Evolutionary conservation across 352 stramenopile species (phyloP).

Genomic region (Globisporangium abappressorium): DNA sequence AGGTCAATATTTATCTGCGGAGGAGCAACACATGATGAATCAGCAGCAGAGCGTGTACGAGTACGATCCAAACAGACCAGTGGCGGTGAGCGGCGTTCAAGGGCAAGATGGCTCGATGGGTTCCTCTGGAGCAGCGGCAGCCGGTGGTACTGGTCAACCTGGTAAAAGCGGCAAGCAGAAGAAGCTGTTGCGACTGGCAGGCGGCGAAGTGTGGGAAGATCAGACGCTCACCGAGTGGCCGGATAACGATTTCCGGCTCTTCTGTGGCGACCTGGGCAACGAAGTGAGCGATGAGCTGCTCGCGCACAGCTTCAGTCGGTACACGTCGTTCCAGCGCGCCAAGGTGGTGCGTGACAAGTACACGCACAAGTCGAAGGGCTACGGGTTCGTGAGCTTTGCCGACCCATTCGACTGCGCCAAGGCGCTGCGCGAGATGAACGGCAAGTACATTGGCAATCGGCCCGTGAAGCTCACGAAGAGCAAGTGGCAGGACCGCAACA

Average conservation of each 20-base stretch:
- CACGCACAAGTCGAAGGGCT: slow-evolving; percentile 90
- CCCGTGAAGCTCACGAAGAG: slow-evolving; percentile 94
- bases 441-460: slow-evolving; percentile 93
- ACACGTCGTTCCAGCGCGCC: slow-evolving; percentile 75
- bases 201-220: slow-evolving; percentile 92
- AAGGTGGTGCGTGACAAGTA: slow-evolving; percentile 82
- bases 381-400: slow-evolving; percentile 94
- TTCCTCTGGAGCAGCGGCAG: not conserved
- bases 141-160: not conserved
- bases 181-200: slow-evolving; percentile 59
- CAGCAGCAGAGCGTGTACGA: slow-evolving; percentile 83
- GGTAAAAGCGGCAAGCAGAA: slow-evolving; percentile 32
- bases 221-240: slow-evolving; percentile 92
- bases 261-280: slow-evolving; percentile 93
- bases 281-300: slow-evolving; percentile 90
- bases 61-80: slow-evolving; percentile 64
- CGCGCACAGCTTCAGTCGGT: slow-evolving; percentile 69
- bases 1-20: slow-evolving; percentile 50
- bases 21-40: slow-evolving; percentile 82
- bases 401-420: slow-evolving; percentile 94
- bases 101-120: not conserved
- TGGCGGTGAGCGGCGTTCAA: slow-evolving; percentile 4
- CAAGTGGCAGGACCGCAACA: slow-evolving; percentile 94
- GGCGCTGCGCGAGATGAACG: slow-evolving; percentile 95
- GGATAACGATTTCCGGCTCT: slow-evolving; percentile 96